A percentile compares a stretch with the other conserved stretches of the same genome.
These are phyloP conservation scores for Plasmodium chabaudi DNA, from an alignment of 169 alveolate genomes.

Conservation along the genomic window DNA sequence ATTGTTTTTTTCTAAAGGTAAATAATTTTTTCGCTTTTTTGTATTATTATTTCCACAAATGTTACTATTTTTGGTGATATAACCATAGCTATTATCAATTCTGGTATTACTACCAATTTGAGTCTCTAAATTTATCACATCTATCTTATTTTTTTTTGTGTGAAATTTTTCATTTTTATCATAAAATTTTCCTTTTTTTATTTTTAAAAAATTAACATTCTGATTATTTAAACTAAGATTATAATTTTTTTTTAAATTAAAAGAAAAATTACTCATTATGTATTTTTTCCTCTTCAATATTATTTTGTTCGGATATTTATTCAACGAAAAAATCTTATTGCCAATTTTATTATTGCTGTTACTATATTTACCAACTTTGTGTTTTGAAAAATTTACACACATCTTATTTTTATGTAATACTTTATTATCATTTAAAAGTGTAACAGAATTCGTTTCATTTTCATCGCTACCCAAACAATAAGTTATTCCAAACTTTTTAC, in stretches of 20 bases:
- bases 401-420: background rate
- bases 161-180: constrained; percentile 9
- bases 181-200: background rate
- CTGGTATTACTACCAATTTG: too few relatives aligned
- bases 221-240: constrained; percentile 39
- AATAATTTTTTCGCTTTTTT: too few relatives aligned
- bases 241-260: constrained; percentile 28
- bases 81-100: too few relatives aligned
- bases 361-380: too few relatives aligned
- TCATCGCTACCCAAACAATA: background rate
- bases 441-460: background rate
- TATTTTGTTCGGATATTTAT: background rate
- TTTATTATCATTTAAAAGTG: background rate
- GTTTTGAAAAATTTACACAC: background rate
- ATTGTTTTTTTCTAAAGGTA: too few relatives aligned
- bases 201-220: background rate
- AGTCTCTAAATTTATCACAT: background rate
- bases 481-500: background rate
- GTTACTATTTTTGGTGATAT: too few relatives aligned
- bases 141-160: constrained; percentile 2
- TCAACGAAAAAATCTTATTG: background rate
- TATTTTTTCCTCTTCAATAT: background rate
- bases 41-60: too few relatives aligned
- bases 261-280: constrained; percentile 18
- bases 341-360: background rate